Base-by-base conservation (phyloP, 2,329 filamentous ascomycete genomes). In the Diaporthe citriasiana region DNA sequence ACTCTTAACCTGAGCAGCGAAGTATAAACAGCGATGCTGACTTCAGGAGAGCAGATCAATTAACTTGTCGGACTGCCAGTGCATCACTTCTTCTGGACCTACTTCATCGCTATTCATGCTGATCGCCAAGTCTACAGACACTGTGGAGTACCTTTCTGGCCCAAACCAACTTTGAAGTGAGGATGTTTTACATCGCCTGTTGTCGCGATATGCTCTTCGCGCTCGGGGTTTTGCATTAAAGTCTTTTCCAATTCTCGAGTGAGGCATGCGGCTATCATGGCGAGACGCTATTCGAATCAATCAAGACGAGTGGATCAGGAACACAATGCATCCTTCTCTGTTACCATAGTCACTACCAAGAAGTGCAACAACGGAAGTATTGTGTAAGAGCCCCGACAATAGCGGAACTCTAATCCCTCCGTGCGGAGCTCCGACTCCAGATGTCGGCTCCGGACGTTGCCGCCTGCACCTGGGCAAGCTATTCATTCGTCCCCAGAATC, bases 391-490 rank as follows among this genome's bases (percentile, higher is more conserved):
- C 27, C 42, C 60, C 19, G 27, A 42, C 30, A 12, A 27, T 30
- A 17, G 27, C 30, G 60, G 60, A 50, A 35, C 47, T 17, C 17
- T 19, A 27, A 27, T 68, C 35, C n/a, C 33, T 68, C 63, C 33
- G 63, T 15, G 12, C 10, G 19, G 22, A 51, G 38, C 30, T 51
- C 63, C 63, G 63, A 68, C 4, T 53, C n/a, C n/a, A n/a, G n/a
- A n/a, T n/a, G n/a, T n/a, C 47, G 63, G 63, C n/a, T 4, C 63
- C 63, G 63, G 63, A 35, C 25, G 9, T 27, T 30, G 60, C 30
- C 60, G 45, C 22, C 45, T 38, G 5, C 25, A n/a, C n/a, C n/a
- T n/a, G n/a, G n/a, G n/a, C 27, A 33, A 38, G 19, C 30, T 35
- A 51, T 51, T 51, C 13, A 4, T 27, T 47, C 63, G 63, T 53